Evolutionary conservation across 1,139 yeast genomes (phyloP).

Genomic region (Protomyces pachydermus): DNA sequence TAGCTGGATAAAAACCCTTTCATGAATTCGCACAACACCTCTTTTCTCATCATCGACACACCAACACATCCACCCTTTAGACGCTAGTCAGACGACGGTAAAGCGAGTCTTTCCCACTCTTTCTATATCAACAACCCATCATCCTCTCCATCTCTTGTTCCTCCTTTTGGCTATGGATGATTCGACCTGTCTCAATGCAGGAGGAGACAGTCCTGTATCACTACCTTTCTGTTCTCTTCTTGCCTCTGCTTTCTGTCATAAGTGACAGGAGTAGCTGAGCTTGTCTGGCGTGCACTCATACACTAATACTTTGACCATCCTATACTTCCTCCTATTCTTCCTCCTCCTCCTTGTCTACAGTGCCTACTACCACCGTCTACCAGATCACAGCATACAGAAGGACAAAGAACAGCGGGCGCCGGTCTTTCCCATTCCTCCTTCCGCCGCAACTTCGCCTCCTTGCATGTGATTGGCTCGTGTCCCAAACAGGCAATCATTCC

Average conservation of each 20-base stretch:
- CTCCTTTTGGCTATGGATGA: not conserved
- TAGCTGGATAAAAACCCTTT: not conserved
- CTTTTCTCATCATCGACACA: not conserved
- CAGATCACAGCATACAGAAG: too few species aligned
- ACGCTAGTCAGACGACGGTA: conserved; percentile 1
- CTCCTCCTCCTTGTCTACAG: too few species aligned
- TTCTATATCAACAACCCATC: not conserved
- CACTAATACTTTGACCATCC: not conserved
- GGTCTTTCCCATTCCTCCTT: too few species aligned
- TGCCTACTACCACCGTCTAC: too few species aligned
- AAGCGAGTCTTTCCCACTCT: not conserved
- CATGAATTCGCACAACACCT: not conserved
- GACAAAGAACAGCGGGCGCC: too few species aligned
- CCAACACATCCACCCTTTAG: not conserved
- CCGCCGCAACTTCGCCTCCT: too few species aligned
- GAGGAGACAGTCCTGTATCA: not conserved
- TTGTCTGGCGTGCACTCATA: not conserved
- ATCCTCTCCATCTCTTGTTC: not conserved
- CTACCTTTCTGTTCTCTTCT: not conserved
- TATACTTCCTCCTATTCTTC: too few species aligned
- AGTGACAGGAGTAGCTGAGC: not conserved
- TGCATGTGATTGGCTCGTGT: too few species aligned
- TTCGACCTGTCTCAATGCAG: not conserved
- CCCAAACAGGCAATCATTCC: too few species aligned
- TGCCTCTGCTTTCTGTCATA: not conserved